phyloP scores from a whole-genome alignment of 805 yeast genomes.

The Metschnikowia bowlesiae region DNA sequence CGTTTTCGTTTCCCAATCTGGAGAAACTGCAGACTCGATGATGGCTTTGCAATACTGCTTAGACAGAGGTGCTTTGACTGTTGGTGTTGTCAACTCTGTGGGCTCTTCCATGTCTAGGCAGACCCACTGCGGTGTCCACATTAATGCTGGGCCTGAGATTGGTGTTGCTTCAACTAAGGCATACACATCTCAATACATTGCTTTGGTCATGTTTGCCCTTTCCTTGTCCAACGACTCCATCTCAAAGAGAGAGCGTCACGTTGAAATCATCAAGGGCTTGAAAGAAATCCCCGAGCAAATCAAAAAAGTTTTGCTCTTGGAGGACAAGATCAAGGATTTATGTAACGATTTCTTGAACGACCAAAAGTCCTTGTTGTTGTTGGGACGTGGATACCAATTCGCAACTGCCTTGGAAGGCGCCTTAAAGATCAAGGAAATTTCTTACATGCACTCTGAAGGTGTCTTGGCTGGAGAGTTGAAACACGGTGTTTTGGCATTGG shows the following conservation, averaged over 20 bases:
- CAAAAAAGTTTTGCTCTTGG: slow-evolving; percentile 66
- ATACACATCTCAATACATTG: slow-evolving; percentile 96
- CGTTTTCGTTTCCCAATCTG: slow-evolving; percentile 96
- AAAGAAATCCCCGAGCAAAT: slow-evolving; percentile 83
- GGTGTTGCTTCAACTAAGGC: slow-evolving; percentile 99
- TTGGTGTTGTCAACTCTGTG: slow-evolving; percentile 95
- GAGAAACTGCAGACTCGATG: slow-evolving; percentile 98
- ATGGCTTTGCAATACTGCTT: slow-evolving; percentile 91
- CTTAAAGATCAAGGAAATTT: slow-evolving; percentile 93
- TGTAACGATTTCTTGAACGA: slow-evolving; percentile 69
- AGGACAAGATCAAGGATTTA: slow-evolving; percentile 66
- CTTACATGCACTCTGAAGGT: slow-evolving; percentile 99
- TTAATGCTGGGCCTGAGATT: slow-evolving; percentile 98
- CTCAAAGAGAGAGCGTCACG: slow-evolving; percentile 70
- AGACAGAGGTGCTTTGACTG: slow-evolving; percentile 95
- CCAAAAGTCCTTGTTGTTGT: slow-evolving; percentile 80
- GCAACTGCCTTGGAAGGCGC: slow-evolving; percentile 99
- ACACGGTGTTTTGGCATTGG: slow-evolving; percentile 96
- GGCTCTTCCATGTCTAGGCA: slow-evolving; percentile 96
- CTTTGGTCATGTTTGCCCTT: slow-evolving; percentile 93
- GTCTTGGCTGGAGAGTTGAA: slow-evolving; percentile 98
- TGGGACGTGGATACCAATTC: slow-evolving; percentile 96
- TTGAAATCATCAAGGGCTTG: slow-evolving; percentile 82
- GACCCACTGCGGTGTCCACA: slow-evolving; percentile 99
- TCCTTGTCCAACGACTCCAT: slow-evolving; percentile 91